Evolutionary conservation across 2,329 filamentous ascomycete species (phyloP).

Genomic region (Chaetomium olivaceum): DNA sequence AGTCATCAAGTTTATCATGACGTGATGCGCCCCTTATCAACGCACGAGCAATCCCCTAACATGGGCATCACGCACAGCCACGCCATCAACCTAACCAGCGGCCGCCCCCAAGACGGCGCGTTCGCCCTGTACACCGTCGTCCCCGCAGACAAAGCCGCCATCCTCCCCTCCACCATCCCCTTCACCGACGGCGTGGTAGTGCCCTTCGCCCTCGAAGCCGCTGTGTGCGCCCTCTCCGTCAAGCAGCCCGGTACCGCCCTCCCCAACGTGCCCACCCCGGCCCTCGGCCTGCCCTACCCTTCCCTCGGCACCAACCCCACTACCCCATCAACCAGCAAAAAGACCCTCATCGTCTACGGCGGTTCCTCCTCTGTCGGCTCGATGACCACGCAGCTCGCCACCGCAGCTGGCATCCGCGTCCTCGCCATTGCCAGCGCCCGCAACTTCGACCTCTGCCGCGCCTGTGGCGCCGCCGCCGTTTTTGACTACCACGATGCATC

Average conservation of each 20-base stretch:
- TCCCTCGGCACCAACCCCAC: background rate
- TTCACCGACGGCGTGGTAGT: background rate
- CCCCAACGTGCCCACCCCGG: background rate
- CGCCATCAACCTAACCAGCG: background rate
- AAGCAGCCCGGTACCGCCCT: background rate
- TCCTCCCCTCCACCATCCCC: background rate
- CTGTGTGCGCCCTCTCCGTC: background rate
- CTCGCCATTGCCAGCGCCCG: background rate
- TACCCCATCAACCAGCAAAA: background rate
- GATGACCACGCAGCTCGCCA: background rate
- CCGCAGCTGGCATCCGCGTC: background rate
- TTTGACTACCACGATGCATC: background rate
- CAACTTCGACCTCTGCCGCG: background rate
- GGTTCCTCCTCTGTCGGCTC: constrained; percentile 1
- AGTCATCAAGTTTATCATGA: too few relatives aligned
- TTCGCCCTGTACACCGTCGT: background rate
- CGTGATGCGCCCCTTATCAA: too few relatives aligned
- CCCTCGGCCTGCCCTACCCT: background rate
- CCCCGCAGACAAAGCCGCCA: background rate
- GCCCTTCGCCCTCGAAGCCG: background rate
- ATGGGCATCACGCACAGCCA: background rate
- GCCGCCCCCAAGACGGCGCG: background rate
- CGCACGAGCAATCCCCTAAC: too few relatives aligned
- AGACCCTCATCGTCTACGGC: background rate
- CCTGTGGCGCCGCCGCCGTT: background rate